phyloP scores from a whole-genome alignment of 225 moss, liverwort and hornwort species.

The Anthoceros angustus region DNA sequence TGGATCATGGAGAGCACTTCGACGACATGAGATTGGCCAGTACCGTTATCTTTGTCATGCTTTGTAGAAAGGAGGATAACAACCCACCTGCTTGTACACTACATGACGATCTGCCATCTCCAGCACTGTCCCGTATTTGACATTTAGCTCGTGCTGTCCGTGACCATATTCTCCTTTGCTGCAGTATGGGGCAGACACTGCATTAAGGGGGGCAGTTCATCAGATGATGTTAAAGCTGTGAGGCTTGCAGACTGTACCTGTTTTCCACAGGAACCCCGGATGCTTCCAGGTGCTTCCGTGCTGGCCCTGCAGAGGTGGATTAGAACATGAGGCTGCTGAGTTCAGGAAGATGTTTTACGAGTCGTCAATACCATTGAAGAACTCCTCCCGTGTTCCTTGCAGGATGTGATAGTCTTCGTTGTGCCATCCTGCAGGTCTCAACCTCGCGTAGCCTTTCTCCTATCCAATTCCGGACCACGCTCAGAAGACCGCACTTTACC shows the following conservation, averaged over 20 bases:
- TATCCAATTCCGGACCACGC: conserved; percentile 8
- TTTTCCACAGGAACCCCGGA: conserved; percentile 96
- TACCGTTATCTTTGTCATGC: background rate
- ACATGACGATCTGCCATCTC: conserved; percentile 95
- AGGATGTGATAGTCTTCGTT: conserved; percentile 92
- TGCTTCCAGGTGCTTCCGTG: conserved; percentile 72
- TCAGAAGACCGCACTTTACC: background rate
- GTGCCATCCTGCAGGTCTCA: conserved; percentile 81
- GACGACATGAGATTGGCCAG: background rate
- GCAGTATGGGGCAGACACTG: background rate
- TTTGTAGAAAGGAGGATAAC: background rate
- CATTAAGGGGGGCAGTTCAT: background rate
- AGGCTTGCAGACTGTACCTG: conserved; percentile 20
- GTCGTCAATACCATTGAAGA: conserved; percentile 46
- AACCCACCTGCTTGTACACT: conserved; percentile 75
- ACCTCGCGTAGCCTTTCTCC: conserved; percentile 43
- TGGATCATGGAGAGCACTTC: conserved; percentile 12
- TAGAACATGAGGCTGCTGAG: background rate
- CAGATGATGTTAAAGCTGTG: background rate
- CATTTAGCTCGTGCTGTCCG: conserved; percentile 93
- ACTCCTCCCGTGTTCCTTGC: conserved; percentile 86
- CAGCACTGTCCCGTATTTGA: conserved; percentile 77
- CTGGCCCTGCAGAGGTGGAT: conserved; percentile 34
- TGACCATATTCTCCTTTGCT: conserved; percentile 91
- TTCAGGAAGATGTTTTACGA: background rate